Evolutionary conservation across 2,329 filamentous ascomycete species (phyloP).

Genomic region (Microcyclospora tardicrescens): DNA sequence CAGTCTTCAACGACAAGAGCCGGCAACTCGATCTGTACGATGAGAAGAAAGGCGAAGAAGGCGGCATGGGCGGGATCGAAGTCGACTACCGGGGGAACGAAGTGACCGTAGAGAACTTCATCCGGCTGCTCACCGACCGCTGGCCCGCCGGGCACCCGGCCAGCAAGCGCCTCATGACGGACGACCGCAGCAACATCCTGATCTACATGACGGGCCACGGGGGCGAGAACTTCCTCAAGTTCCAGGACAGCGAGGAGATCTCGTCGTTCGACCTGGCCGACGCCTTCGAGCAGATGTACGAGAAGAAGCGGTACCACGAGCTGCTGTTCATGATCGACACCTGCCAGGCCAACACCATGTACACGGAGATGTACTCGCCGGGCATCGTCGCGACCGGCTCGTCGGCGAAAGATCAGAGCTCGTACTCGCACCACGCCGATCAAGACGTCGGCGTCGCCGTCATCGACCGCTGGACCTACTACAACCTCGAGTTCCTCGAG

Average conservation of each 20-base stretch:
- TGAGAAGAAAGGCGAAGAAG: slow-evolving; percentile 36
- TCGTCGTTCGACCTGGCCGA: slow-evolving; percentile 91
- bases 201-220: slow-evolving; percentile 99
- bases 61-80: slow-evolving; percentile 50
- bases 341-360: slow-evolving; percentile 99
- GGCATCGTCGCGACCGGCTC: slow-evolving; percentile 98
- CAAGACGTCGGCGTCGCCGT: slow-evolving; percentile 96
- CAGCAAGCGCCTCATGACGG: slow-evolving; percentile 85
- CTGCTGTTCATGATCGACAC: slow-evolving; percentile 99
- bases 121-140: slow-evolving; percentile 83
- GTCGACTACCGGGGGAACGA: slow-evolving; percentile 97
- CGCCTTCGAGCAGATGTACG: slow-evolving; percentile 99
- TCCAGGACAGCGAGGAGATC: slow-evolving; percentile 96
- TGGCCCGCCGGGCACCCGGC: slow-evolving; percentile 89
- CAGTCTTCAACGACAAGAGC: slow-evolving; percentile 96
- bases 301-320: slow-evolving; percentile 98
- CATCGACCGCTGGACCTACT: slow-evolving; percentile 97
- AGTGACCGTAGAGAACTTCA: slow-evolving; percentile 98
- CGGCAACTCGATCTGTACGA: slow-evolving; percentile 92
- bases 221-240: slow-evolving; percentile 95
- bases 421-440: slow-evolving; percentile 94
- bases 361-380: slow-evolving; percentile 91
- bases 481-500: slow-evolving; percentile 94
- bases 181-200: slow-evolving; percentile 90
- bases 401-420: slow-evolving; percentile 87